Percentiles rank a stretch among this genome's conserved stretches.
Conservation (phyloP, 768 basidiomycete species). For the Mycena indigotica region DNA sequence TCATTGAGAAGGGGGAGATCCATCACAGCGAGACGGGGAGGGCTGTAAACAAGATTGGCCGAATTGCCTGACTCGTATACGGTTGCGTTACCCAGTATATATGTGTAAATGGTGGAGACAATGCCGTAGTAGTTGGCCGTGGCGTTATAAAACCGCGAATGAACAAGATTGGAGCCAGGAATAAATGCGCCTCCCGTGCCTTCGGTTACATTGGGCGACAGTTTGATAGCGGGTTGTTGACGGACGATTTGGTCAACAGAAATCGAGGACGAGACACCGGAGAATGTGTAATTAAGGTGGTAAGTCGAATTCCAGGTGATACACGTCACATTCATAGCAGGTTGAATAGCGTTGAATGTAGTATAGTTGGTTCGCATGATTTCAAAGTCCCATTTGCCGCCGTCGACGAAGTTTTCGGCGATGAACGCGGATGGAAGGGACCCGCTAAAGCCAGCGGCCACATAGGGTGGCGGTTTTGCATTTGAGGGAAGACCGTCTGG, state of each 20-base stretch:
- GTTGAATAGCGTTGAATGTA: too few relatives aligned
- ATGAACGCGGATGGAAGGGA: not conserved
- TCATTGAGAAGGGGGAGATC: not conserved
- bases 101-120: constrained; percentile 1
- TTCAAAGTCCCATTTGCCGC: not conserved
- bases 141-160: constrained; percentile 7
- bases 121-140: constrained; percentile 13
- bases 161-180: not conserved
- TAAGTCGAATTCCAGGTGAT: constrained; percentile 14
- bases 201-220: not conserved
- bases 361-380: not conserved
- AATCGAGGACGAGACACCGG: not conserved
- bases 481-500: too few relatives aligned
- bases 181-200: not conserved
- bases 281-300: constrained; percentile 9
- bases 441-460: not conserved
- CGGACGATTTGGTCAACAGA: not conserved
- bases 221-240: constrained; percentile 1
- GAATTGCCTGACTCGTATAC: not conserved
- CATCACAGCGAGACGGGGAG: not conserved
- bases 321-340: constrained; percentile 5
- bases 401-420: constrained; percentile 3
- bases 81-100: constrained; percentile 6
- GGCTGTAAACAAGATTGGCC: not conserved
- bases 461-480: too few relatives aligned